Evolutionary conservation across 495 filamentous ascomycete genomes (phyloP).

Genomic region (Trichoderma erinaceum): DNA sequence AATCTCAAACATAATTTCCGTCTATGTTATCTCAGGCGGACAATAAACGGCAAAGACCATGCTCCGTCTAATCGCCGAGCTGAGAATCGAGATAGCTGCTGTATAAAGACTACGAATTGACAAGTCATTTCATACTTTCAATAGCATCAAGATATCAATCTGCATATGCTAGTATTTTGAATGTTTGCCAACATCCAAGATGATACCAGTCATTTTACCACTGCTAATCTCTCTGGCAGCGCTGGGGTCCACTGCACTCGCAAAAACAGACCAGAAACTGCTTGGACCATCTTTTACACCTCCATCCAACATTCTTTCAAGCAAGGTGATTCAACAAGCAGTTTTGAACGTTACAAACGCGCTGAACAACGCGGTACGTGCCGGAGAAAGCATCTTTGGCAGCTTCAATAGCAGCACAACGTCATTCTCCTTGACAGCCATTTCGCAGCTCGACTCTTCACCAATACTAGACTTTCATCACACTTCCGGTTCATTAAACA

Average conservation of each 20-base stretch:
- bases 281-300: not conserved
- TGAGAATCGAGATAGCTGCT: not conserved
- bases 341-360: not conserved
- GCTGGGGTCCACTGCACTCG: not conserved
- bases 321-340: not conserved
- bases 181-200: not conserved
- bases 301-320: not conserved
- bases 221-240: not conserved
- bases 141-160: too few relatives aligned
- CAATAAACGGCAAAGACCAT: not conserved
- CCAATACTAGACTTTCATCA: not conserved
- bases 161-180: too few relatives aligned
- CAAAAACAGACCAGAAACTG: not conserved
- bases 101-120: not conserved
- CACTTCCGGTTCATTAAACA: not conserved
- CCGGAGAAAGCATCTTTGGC: not conserved
- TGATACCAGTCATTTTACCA: not conserved
- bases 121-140: too few relatives aligned
- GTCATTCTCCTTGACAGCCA: not conserved
- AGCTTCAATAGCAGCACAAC: slow-evolving; percentile 2
- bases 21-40: not conserved
- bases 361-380: not conserved
- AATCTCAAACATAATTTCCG: not conserved
- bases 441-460: not conserved
- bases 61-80: not conserved